phyloP scores from a whole-genome alignment of 371 early-diverging fungal species.

The Mucor mucedo region DNA sequence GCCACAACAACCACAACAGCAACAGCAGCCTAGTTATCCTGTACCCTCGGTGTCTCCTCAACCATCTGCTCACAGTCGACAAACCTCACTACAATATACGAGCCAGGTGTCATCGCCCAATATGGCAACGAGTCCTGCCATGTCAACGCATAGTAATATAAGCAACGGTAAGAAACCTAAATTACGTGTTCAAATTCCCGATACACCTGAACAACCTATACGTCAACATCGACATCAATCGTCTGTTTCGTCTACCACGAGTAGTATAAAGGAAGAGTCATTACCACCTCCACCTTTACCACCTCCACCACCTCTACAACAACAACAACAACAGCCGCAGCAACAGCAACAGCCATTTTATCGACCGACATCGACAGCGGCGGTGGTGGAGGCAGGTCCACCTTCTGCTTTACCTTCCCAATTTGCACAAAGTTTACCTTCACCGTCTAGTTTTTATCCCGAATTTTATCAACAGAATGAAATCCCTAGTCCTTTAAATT shows the following conservation, averaged over 20 bases:
- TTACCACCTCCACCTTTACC: slow-evolving; percentile 1
- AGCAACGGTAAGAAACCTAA: slow-evolving; percentile 45
- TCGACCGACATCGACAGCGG: slow-evolving; percentile 10
- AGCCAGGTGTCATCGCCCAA: slow-evolving; percentile 25
- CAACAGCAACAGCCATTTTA: neutral
- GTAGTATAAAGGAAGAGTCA: slow-evolving; percentile 8
- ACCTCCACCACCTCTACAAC: neutral
- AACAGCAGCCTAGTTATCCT: slow-evolving; percentile 19
- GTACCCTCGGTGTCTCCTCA: slow-evolving; percentile 22
- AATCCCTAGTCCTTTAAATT: slow-evolving; percentile 67
- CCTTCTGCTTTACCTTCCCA: slow-evolving; percentile 71
- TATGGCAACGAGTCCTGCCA: slow-evolving; percentile 30
- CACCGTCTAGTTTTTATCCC: slow-evolving; percentile 79
- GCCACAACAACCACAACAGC: slow-evolving; percentile 21
- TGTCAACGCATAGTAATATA: slow-evolving; percentile 32
- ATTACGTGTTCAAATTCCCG: slow-evolving; percentile 60
- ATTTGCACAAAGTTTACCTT: slow-evolving; percentile 79
- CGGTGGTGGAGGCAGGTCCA: slow-evolving; percentile 30
- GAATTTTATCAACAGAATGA: slow-evolving; percentile 75
- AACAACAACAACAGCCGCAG: neutral
- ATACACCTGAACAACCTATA: slow-evolving; percentile 5
- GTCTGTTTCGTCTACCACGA: slow-evolving; percentile 27
- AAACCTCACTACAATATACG: slow-evolving; percentile 22
- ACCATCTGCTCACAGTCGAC: slow-evolving; percentile 23
- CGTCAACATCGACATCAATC: slow-evolving; percentile 33